Base-by-base conservation (phyloP, 495 filamentous ascomycete species). In the Aspergillus kassunensis region DNA sequence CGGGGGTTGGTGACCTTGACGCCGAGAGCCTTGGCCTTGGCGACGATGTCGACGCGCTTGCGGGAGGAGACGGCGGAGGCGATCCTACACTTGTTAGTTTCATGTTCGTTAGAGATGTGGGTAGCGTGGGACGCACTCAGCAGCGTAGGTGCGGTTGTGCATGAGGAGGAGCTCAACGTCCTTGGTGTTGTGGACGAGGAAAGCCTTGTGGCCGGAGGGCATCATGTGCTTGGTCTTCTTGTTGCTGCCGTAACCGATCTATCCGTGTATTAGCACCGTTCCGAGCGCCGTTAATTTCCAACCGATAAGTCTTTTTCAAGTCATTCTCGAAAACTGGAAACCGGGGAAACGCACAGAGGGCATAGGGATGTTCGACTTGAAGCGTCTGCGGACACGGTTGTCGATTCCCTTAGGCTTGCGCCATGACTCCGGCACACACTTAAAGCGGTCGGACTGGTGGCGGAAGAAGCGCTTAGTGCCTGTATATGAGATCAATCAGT, bases 331-430 rank as follows among this genome's bases (percentile, higher is more conserved):
- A n/a, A n/a, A n/a, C n/a, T n/a, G n/a, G n/a, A n/a, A n/a, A n/a
- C n/a, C 33, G 25, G 48, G 27, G 8, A 42, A 31, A 83, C 90
- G 74, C 89, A 97, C 92, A 80, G 90, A 95, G 74, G 93, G 93
- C 92, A 98, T 97, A 66, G 86, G 88, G 73, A 87, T 86, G 75
- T 86, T 87, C 64, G 91, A 88, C 84, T 91, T 91, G 80, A 96
- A 97, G 59, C 91, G 85, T 77, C 91, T 82, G 63, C 89, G 83
- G 67, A 92, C 89, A 51, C 84, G 75, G 73, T 91, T 93, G 69
- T 98, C 93, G 76, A 98, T 98, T 86, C 93, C 93, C 85, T 97
- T 98, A 47, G 93, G 93, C 83, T 98, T 98, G 78, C 93, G 87
- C 93, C 93, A 98, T 72, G 78, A 84, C 35, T 86, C 69, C 67